Evolutionary conservation across 352 stramenopile genomes (phyloP).

Genomic region (Blastocystis sp.): DNA sequence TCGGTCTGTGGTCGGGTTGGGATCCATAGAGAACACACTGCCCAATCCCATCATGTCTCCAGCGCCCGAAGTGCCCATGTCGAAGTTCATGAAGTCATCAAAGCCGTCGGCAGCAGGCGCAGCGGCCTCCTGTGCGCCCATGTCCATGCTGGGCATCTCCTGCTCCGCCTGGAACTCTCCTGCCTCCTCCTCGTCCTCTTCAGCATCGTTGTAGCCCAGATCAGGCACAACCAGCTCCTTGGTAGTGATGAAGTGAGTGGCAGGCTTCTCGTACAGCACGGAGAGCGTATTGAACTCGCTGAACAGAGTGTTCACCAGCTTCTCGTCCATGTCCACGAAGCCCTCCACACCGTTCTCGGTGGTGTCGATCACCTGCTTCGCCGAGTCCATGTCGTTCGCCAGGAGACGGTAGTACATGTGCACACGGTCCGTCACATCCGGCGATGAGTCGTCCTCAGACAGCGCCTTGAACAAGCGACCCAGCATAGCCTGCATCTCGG

Average conservation of each 20-base stretch:
- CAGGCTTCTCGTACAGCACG: constrained; percentile 90
- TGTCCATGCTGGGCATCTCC: constrained; percentile 66
- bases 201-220: constrained; percentile 66
- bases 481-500: constrained; percentile 94
- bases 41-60: constrained; percentile 5
- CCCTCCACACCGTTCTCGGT: constrained; percentile 69
- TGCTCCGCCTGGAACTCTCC: constrained; percentile 69
- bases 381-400: constrained; percentile 82
- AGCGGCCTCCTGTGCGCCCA: constrained; percentile 66
- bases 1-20: background rate
- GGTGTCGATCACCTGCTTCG: constrained; percentile 79
- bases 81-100: constrained; percentile 62
- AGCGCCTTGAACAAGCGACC: constrained; percentile 83
- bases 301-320: constrained; percentile 79
- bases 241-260: constrained; percentile 85
- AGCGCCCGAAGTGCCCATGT: background rate
- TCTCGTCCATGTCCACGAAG: constrained; percentile 76
- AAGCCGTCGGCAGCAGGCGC: background rate
- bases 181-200: constrained; percentile 66
- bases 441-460: constrained; percentile 85
- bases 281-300: constrained; percentile 95
- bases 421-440: constrained; percentile 90
- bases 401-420: constrained; percentile 95
- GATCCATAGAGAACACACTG: constrained; percentile 16
- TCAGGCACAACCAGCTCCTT: constrained; percentile 68